Percentiles rank a stretch among this genome's conserved stretches.
Evolutionary conservation across 1,139 yeast species (phyloP).

Genomic region (Sugiyamaella novakii): DNA sequence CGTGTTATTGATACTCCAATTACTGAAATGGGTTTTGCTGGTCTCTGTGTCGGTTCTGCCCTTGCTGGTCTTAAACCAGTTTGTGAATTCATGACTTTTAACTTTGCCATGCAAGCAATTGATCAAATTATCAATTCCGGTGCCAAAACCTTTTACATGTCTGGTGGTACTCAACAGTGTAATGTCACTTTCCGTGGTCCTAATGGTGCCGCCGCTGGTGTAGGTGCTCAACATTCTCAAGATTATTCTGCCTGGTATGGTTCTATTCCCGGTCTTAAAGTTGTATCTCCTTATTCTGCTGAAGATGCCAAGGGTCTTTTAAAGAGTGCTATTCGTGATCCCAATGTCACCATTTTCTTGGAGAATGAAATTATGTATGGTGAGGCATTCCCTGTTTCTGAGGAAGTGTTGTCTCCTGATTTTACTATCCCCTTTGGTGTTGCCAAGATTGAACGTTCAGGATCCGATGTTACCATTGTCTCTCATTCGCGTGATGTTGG

Average conservation of each 20-base stretch:
- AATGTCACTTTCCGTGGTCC: slow-evolving; percentile 98
- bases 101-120: slow-evolving; percentile 99
- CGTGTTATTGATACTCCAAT: slow-evolving; percentile 97
- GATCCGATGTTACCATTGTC: slow-evolving; percentile 85
- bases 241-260: slow-evolving; percentile 99
- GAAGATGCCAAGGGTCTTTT: slow-evolving; percentile 95
- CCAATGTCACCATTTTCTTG: slow-evolving; percentile 93
- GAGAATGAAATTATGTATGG: slow-evolving; percentile 96
- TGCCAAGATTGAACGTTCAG: slow-evolving; percentile 93
- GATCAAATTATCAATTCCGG: slow-evolving; percentile 98
- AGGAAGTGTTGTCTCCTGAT: slow-evolving; percentile 86
- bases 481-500: slow-evolving; percentile 90
- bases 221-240: slow-evolving; percentile 99
- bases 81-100: slow-evolving; percentile 98
- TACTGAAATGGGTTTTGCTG: slow-evolving; percentile 99
- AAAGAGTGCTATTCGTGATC: slow-evolving; percentile 97
- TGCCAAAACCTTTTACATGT: slow-evolving; percentile 98
- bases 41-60: slow-evolving; percentile 96
- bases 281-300: slow-evolving; percentile 90
- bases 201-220: slow-evolving; percentile 99
- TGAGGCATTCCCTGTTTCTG: slow-evolving; percentile 85
- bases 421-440: slow-evolving; percentile 90
- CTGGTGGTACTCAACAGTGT: slow-evolving; percentile 98
- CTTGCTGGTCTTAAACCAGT: slow-evolving; percentile 96
- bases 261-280: slow-evolving; percentile 96